phyloP scores from a whole-genome alignment of 306 rosid genomes.

The Sesbania bispinosa region DNA sequence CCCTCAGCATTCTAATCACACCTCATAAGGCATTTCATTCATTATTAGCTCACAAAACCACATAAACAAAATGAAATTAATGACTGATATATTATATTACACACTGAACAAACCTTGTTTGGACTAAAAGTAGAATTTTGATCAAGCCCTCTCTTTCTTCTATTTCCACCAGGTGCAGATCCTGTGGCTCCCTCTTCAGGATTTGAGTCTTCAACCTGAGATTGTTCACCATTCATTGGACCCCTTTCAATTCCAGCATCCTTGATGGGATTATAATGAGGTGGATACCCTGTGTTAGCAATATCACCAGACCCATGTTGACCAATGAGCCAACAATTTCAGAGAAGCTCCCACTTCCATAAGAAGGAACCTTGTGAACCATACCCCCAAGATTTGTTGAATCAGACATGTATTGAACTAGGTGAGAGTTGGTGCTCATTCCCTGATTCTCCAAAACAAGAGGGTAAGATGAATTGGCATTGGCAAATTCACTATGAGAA shows the following conservation, averaged over 20 bases:
- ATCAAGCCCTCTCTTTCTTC: constrained; percentile 67
- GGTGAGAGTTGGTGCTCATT: constrained; percentile 53
- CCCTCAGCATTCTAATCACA: constrained; percentile 63
- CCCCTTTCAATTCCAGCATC: constrained; percentile 43
- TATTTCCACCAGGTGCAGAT: constrained; percentile 58
- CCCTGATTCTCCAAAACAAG: constrained; percentile 64
- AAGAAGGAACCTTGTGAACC: constrained; percentile 63
- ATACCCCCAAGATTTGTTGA: constrained; percentile 65
- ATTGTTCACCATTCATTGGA: constrained; percentile 44
- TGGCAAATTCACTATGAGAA: constrained; percentile 58
- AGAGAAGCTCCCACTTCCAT: constrained; percentile 73
- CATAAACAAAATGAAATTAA: constrained; percentile 20
- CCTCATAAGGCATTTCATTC: constrained; percentile 28
- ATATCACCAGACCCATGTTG: constrained; percentile 54
- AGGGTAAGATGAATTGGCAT: constrained; percentile 48
- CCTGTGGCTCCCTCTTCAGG: constrained; percentile 56
- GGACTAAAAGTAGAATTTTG: constrained; percentile 53
- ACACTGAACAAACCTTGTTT: constrained; percentile 53
- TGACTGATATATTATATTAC: neutral
- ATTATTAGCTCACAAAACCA: constrained; percentile 9
- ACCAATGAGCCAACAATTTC: constrained; percentile 64
- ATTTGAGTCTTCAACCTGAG: constrained; percentile 46
- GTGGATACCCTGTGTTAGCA: constrained; percentile 43
- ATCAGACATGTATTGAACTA: constrained; percentile 73
- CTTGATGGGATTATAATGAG: constrained; percentile 48